Evolutionary conservation across 2,329 filamentous ascomycete species (phyloP), one percentile per base, ranked within the genome.

Genomic region (Penicillium occitanis): DNA sequence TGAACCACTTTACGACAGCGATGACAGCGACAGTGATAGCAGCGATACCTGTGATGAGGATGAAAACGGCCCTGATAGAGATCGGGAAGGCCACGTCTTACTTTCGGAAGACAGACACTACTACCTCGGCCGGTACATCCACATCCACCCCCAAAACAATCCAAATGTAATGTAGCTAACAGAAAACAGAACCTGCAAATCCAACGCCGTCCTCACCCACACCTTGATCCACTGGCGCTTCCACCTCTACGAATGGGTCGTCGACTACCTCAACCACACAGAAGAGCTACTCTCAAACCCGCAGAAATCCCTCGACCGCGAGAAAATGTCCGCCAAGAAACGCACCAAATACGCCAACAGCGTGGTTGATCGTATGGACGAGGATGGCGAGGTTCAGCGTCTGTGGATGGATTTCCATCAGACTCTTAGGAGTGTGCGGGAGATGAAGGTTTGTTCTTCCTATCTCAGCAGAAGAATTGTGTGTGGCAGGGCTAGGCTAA

Each of bases 181-280:
- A 33, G 5, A 33, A 35, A 22, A 59, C 6, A 79, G 79, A 67
- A 83, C 84, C 67, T 91, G 88, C 79, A 86, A 84, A 72, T 78
- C 79, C 37, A 90, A 89, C 69, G 90, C 91, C 0, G 82, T 87
- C 69, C 88, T 88, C 46, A 89, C 90, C 0, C 91, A 94, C 73
- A 85, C 84, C 0, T 82, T 94, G 3, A 84, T 87, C 4, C 91
- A 95, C 77, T 93, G 91, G 91, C 89, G 89, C 65, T 86, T 86
- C 67, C 86, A 88, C 55, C 85, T 94, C n/a, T 89, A 91, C 72
- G 84, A 89, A 69, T 91, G 86, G 84, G 88, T 93, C 0, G 82
- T 90, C 28, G 82, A 84, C 33, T 86, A 85, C 63, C 85, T 95
- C 0, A 59, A 66, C 28, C 77, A 82, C 28, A 76, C 76, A 1